Evolutionary conservation across 768 basidiomycete genomes (phyloP).

Genomic region (Leccinum uliginosum): DNA sequence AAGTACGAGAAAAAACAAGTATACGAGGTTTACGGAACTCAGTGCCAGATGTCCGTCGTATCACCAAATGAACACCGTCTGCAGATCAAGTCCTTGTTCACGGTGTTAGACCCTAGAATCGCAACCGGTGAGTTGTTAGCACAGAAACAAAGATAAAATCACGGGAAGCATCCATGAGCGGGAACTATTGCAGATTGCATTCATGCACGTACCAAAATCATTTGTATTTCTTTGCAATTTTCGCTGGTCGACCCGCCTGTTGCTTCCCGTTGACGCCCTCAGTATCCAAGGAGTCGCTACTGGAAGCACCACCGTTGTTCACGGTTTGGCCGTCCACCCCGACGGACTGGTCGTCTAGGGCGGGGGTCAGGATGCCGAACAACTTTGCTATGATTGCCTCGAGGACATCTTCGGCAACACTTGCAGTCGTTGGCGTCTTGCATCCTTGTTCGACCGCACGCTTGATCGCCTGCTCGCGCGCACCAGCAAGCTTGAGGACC

Average conservation of each 20-base stretch:
- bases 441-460: slow-evolving; percentile 30
- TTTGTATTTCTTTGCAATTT: neutral
- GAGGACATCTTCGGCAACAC: slow-evolving; percentile 25
- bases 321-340: slow-evolving; percentile 5
- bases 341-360: slow-evolving; percentile 1
- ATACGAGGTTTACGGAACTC: too few species aligned
- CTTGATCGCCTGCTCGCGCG: slow-evolving; percentile 44
- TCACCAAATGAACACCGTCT: neutral
- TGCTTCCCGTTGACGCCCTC: neutral
- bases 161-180: neutral
- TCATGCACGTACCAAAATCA: neutral
- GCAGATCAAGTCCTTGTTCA: neutral
- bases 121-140: neutral
- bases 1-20: neutral
- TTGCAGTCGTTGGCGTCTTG: slow-evolving; percentile 25
- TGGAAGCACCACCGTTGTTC: neutral
- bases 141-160: neutral
- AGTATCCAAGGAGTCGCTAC: neutral
- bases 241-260: neutral
- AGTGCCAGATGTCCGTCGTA: neutral
- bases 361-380: slow-evolving; percentile 25
- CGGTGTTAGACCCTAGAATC: neutral
- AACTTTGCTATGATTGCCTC: slow-evolving; percentile 28
- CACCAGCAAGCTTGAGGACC: slow-evolving; percentile 45
- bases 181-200: neutral